Base-by-base conservation (phyloP, 139 green algal genomes). In the Mesotaenium endlicherianum region DNA sequence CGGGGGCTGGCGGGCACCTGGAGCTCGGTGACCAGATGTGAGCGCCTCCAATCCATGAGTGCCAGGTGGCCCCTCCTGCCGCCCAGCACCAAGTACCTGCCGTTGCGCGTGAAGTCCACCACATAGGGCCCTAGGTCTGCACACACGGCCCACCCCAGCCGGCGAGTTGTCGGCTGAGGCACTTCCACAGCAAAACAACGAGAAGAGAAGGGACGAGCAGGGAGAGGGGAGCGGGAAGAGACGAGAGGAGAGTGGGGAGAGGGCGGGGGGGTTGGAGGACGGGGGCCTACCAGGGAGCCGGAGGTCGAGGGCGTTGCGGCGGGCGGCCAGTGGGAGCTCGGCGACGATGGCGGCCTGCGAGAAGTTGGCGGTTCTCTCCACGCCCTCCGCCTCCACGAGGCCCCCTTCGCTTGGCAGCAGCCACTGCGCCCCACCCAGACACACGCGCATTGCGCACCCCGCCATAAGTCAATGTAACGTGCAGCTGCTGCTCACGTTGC, bases 31-130 rank as follows among this genome's bases (percentile, higher is more conserved):
- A 96, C 74, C 17, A 95, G 77, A 14, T 93, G 78, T 3, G 53
- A 36, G 1, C 82, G 81, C 75, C 93, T 81, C 95, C 95, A 98
- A 79, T 99, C 95, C 89, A 98, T 88, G 40, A 98, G 58, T 0
- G 95, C 94, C 11, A 99, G 84, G 88, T 99, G 96, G 0, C 96
- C 96, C 83, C 92, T 93, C 17, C 67, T 67, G 0, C 96, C 96
- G 0, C 89, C 95, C 70, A 99, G 81, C 78, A 97, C 58, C 83
- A 95, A 67, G 86, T 94, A 90, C 2, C 94, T 87, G 1, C 96
- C 96, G 68, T 88, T 94, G 68, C 90, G 91, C 1, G 90, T 94
- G 86, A 93, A 98, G 69, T 92, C 91, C 2, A 89, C 69, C 5
- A n/a, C 40, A 81, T 91, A 90, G 8, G 87, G 72, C 8, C 86